Conservation (phyloP, 805 yeast genomes). For the Ogataea allantospora region DNA sequence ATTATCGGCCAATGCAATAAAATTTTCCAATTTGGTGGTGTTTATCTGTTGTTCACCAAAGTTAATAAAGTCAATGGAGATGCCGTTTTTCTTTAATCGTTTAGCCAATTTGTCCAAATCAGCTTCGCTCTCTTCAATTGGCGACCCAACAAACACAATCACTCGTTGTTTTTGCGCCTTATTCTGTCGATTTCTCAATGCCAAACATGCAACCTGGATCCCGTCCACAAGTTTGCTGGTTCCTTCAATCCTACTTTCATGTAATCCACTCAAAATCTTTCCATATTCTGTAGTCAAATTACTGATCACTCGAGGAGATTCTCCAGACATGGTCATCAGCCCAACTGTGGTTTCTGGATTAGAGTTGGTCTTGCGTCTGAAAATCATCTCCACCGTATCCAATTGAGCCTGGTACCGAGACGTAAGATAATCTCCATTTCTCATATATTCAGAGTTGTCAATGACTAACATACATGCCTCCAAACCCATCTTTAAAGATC, state of each 20-base stretch:
- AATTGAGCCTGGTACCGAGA: slow-evolving; percentile 90
- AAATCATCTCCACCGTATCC: slow-evolving; percentile 83
- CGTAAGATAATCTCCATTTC: slow-evolving; percentile 91
- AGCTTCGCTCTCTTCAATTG: slow-evolving; percentile 64
- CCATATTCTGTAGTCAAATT: slow-evolving; percentile 88
- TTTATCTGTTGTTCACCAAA: slow-evolving; percentile 87
- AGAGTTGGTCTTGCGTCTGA: slow-evolving; percentile 78
- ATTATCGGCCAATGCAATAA: slow-evolving; percentile 68
- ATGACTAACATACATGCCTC: slow-evolving; percentile 95
- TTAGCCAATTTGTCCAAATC: slow-evolving; percentile 84
- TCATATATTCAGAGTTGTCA: slow-evolving; percentile 93
- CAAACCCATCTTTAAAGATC: slow-evolving; percentile 64
- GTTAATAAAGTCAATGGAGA: slow-evolving; percentile 85
- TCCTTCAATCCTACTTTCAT: slow-evolving; percentile 73
- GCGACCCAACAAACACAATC: slow-evolving; percentile 85
- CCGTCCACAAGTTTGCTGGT: slow-evolving; percentile 69
- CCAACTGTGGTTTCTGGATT: slow-evolving; percentile 97
- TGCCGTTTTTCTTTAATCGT: slow-evolving; percentile 87
- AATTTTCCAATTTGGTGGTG: slow-evolving; percentile 74
- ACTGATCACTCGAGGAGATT: slow-evolving; percentile 80
- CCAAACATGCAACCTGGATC: slow-evolving; percentile 89
- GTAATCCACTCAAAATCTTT: slow-evolving; percentile 77
- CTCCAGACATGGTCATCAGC: slow-evolving; percentile 82
- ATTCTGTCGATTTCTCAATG: slow-evolving; percentile 94
- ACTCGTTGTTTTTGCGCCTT: slow-evolving; percentile 89